Conservation (phyloP, 306 rosid species). For the Quercus rubra region DNA sequence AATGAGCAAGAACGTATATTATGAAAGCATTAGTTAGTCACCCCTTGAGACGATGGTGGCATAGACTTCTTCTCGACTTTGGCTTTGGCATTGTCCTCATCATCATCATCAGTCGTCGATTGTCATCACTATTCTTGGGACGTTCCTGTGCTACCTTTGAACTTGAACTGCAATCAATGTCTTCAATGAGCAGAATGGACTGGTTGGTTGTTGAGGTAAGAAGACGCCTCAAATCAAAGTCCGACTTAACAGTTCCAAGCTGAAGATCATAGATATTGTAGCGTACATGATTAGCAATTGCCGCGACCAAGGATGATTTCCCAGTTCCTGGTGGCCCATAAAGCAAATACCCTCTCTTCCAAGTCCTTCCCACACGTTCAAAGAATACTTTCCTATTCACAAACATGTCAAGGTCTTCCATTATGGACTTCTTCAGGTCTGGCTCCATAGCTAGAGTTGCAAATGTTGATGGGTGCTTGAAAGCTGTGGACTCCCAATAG, state of each 20-base stretch:
- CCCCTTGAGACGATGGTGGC: too few species aligned
- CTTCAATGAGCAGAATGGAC: neutral
- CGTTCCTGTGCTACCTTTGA: neutral
- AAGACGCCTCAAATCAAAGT: neutral
- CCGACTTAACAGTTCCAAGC: neutral
- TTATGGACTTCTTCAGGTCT: neutral
- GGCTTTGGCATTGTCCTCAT: too few species aligned
- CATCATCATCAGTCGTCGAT: too few species aligned
- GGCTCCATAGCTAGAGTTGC: neutral
- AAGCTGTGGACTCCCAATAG: neutral
- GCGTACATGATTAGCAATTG: conserved; percentile 2
- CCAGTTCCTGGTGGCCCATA: conserved; percentile 9
- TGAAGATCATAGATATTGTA: neutral
- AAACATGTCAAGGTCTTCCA: neutral
- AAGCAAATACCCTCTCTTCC: conserved; percentile 3
- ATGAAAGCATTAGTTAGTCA: too few species aligned
- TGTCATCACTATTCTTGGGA: neutral
- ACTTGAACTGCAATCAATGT: neutral
- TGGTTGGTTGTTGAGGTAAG: neutral
- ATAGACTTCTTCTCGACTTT: too few species aligned
- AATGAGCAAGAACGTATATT: too few species aligned
- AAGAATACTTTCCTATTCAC: neutral
- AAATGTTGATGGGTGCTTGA: neutral
- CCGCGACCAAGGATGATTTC: neutral
- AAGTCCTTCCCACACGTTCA: neutral